A percentile compares a stretch with the other conserved stretches of the same genome.
Conservation (phyloP, 179 eudicot species). For the Amaranthus tricolor region DNA sequence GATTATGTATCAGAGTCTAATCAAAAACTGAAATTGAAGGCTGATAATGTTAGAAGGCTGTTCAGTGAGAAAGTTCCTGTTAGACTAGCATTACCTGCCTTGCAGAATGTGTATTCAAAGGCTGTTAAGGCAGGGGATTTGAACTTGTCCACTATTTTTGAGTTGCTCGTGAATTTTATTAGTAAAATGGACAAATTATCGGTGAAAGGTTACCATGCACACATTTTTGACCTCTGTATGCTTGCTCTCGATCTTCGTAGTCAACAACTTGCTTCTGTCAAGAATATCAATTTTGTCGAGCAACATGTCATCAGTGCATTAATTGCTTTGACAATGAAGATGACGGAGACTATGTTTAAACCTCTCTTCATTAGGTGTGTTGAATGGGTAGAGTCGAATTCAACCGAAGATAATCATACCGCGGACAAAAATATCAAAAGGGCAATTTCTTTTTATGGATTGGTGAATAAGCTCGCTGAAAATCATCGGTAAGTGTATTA, state of each 20-base stretch:
- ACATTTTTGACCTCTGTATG: slow-evolving; percentile 72
- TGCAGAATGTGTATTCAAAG: slow-evolving; percentile 58
- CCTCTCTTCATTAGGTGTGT: slow-evolving; percentile 81
- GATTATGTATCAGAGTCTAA: slow-evolving; percentile 46
- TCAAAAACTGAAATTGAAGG: slow-evolving; percentile 58
- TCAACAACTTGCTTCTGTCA: slow-evolving; percentile 53
- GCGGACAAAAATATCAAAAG: slow-evolving; percentile 44
- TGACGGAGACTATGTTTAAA: slow-evolving; percentile 92
- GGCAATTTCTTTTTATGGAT: slow-evolving; percentile 68
- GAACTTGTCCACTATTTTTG: slow-evolving; percentile 61
- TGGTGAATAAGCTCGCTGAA: slow-evolving; percentile 79
- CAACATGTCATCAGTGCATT: slow-evolving; percentile 56
- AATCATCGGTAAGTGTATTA: slow-evolving; percentile 62
- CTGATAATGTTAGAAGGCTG: slow-evolving; percentile 61
- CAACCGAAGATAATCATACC: slow-evolving; percentile 32
- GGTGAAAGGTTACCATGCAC: slow-evolving; percentile 51
- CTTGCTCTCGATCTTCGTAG: slow-evolving; percentile 86
- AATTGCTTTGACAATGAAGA: slow-evolving; percentile 73
- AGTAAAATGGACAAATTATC: slow-evolving; percentile 74
- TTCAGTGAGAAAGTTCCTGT: slow-evolving; percentile 70
- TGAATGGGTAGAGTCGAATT: slow-evolving; percentile 75
- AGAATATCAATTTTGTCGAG: slow-evolving; percentile 57
- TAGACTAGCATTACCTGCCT: slow-evolving; percentile 72
- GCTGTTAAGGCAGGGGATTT: slow-evolving; percentile 66
- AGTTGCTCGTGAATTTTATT: slow-evolving; percentile 60